Base-by-base conservation (phyloP, 768 basidiomycete species). In the Pulveroboletus sp. region DNA sequence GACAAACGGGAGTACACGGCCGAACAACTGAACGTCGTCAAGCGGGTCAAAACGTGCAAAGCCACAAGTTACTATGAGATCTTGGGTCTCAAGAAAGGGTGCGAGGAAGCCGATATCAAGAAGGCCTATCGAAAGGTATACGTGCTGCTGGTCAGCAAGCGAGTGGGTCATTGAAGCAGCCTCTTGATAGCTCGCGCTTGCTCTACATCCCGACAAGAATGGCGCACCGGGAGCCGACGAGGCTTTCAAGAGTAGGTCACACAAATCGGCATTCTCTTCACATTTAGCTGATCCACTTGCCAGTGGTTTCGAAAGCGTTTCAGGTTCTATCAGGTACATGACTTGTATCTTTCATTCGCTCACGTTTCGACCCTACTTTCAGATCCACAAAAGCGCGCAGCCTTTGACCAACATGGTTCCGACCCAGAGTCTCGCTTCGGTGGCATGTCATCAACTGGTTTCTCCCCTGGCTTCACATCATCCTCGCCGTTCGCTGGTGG, bases 161-260 rank as follows among this genome's bases (percentile, higher is more conserved):
- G 32, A 9, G n/a, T 25, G 35, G 25, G 29, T 50, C 43, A 46
- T 52, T 63, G 46, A 53, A 20, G 16, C 27, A 31, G 8, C 21
- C 29, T 47, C 20, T 47, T 35, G 27, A 53, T 56, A 94, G 90
- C 77, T 95, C 52, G 94, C 94, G 33, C 74, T 97, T 49, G 88
- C 89, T 44, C 69, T 94, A 40, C 91, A 94, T 69, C 91, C 91
- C 4, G 91, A 94, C 66, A 94, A 87, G 74, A 97, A 95, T 60
- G 92, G 93, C 6, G 95, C 95, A 17, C 94, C 95, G n/a, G 90
- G 92, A 34, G 95, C 95, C 14, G 95, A 97, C 52, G 95, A 98
- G 65, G 95, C 95, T 3, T 98, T 98, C 73, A 98, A 98, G 75
- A 75, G 95, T 97, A 61, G 45, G 85, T 77, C 42, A 34, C 50